Base-by-base conservation (phyloP, 805 yeast genomes). In the Metschnikowia gelsemii region DNA sequence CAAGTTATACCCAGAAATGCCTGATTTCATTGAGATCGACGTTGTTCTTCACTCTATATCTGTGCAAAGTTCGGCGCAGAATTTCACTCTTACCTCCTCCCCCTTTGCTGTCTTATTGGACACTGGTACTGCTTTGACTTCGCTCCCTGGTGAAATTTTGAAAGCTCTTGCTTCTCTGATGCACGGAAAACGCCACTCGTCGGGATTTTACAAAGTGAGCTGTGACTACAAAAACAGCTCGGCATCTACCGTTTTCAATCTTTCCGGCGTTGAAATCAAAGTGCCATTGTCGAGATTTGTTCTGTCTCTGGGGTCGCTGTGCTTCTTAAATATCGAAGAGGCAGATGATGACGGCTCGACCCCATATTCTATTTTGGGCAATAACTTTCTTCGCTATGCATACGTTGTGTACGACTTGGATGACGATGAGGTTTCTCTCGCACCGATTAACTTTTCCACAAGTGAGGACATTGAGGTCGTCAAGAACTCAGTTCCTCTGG, bases 321-420 rank as follows among this genome's bases (percentile, higher is more conserved):
- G 72, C 47, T 47, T 45, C 32, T 56, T 65, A 45, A 63, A 64
- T 3, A 44, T 63, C 14, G 42, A 58, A 14, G 50, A 44, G n/a
- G 59, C 56, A n/a, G 13, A 22, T n/a, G 25, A 18, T n/a, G 21
- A 29, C 23, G 52, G 51, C 40, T 89, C 89, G 9, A 87, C 80
- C 54, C 71, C 75, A 2, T 37, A 27, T 42, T 49, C 64, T 14
- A 69, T 80, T 40, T 64, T 85, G 26, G 93, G 91, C 9, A 88
- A 82, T 55, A 72, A 75, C 29, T 75, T 84, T 55, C 62, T 85
- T 48, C 68, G 86, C 40, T 72, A 76, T 42, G 80, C 82, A 2
- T 84, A 82, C 58, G 71, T 79, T 20, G 86, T 81, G 12, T 80
- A 74, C 59, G 84, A 84, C 58, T 61, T 80, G 36, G 86, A 79